phyloP scores from a whole-genome alignment of 2,329 filamentous ascomycete species.

The Talaromyces verruculosus region DNA sequence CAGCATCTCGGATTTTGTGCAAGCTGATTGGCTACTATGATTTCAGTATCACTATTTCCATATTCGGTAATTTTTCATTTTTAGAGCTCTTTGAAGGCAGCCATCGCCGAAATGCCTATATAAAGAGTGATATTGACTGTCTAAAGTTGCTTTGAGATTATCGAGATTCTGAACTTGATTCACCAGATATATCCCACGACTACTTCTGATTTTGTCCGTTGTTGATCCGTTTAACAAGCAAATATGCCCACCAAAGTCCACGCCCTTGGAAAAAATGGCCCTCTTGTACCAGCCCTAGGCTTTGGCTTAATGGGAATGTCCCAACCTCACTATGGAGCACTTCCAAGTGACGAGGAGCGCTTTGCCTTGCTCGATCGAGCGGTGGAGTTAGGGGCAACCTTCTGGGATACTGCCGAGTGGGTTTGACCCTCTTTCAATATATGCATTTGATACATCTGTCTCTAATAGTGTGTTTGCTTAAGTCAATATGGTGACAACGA shows the following conservation, averaged over 20 bases:
- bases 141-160: not conserved
- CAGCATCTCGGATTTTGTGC: slow-evolving; percentile 1
- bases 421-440: not conserved
- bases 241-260: slow-evolving; percentile 15
- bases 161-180: not conserved
- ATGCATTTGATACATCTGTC: not conserved
- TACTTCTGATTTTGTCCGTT: not conserved
- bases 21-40: not conserved
- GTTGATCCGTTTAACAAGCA: not conserved
- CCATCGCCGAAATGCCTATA: not conserved
- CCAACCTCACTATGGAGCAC: slow-evolving; percentile 30
- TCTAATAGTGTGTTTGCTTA: not conserved
- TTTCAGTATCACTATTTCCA: not conserved
- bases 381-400: slow-evolving; percentile 43
- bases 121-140: not conserved
- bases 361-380: slow-evolving; percentile 49
- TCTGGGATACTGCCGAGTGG: slow-evolving; percentile 47
- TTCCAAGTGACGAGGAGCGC: slow-evolving; percentile 42
- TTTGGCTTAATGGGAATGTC: slow-evolving; percentile 16
- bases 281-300: slow-evolving; percentile 9
- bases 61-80: slow-evolving; percentile 7
- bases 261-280: slow-evolving; percentile 11
- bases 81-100: not conserved
- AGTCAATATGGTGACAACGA: slow-evolving; percentile 15
- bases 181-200: not conserved